Conservation (phyloP, 192 early-diverging fungal species). For the Rhizoclosmatium globosum region DNA sequence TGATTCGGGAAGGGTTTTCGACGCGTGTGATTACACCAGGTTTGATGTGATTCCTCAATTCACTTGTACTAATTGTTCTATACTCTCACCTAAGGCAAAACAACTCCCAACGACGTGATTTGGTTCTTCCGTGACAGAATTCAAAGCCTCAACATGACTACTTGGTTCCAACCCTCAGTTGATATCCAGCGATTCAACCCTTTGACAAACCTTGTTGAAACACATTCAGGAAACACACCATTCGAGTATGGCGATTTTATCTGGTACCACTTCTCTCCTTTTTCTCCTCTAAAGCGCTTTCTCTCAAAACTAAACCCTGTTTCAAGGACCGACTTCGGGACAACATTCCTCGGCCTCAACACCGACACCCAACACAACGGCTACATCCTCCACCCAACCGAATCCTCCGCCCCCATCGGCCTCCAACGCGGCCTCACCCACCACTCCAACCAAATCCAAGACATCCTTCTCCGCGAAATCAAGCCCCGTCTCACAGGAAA, state of each 20-base stretch:
- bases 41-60: not conserved
- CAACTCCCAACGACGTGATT: slow-evolving; percentile 21
- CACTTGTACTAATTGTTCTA: not conserved
- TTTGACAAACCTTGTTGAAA: not conserved
- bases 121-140: slow-evolving; percentile 37
- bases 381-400: slow-evolving; percentile 25
- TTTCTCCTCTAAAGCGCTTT: not conserved
- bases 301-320: not conserved
- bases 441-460: slow-evolving; percentile 35
- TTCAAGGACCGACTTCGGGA: slow-evolving; percentile 30
- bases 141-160: slow-evolving; percentile 31
- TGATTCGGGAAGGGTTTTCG: slow-evolving; percentile 33
- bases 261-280: slow-evolving; percentile 6
- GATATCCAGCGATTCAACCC: slow-evolving; percentile 19
- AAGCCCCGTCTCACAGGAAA: slow-evolving; percentile 19
- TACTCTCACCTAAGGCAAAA: slow-evolving; percentile 2
- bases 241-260: slow-evolving; percentile 30
- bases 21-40: slow-evolving; percentile 14
- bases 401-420: slow-evolving; percentile 11
- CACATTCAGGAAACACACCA: not conserved
- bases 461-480: slow-evolving; percentile 31
- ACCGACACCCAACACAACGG: slow-evolving; percentile 39
- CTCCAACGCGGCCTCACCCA: slow-evolving; percentile 10
- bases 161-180: slow-evolving; percentile 34
- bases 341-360: slow-evolving; percentile 34